Evolutionary conservation across 352 stramenopile genomes (phyloP), one percentile per base, ranked within the genome.

Genomic region (Phytopythium ostracodes): DNA sequence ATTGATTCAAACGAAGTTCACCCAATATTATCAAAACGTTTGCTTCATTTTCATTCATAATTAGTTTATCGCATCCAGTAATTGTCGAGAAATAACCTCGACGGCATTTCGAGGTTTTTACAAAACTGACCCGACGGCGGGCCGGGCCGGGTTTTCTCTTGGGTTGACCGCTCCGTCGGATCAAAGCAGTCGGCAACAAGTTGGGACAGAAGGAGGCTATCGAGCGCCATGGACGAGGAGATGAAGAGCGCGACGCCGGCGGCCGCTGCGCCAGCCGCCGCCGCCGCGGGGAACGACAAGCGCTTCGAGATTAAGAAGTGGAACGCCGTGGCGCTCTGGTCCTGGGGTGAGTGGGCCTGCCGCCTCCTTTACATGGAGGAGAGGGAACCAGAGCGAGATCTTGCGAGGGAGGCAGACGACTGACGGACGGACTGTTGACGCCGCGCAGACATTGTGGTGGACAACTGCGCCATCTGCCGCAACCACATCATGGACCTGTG

Each of bases 251-350:
- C 69, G 42, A 33, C 35, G 49, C 33, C 47, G 11, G 60, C 72
- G 17, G 70, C 70, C 27, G 64, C 47, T 12, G 51, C 69, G 7
- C 68, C 70, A 27, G 62, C 66, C 18, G 53, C 56, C 2, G 31
- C 64, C 15, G 33, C 54, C 31, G 33, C 63, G 35, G 67, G 57
- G 35, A 79, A 92, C 46, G 82, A 91, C 66, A 93, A 93, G 73
- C 88, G 96, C 63, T 99, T 99, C 68, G 97, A 99, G 87, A 99
- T 99, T 72, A 99, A 99, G 75, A 99, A 99, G 78, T 99, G 97
- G 96, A 99, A 98, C 77, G 93, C 96, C 15, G 92, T 99, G 43
- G 97, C 97, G 62, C 98, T 99, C 78, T 99, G 98, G 98, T 98
- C 90, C 12, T 99, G 97, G 97, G 97, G 82, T 93, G 53, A 68